Evolutionary conservation across 2,329 filamentous ascomycete genomes (phyloP), one percentile per base, ranked within the genome.

Genomic region (Diaporthe citriasiana): DNA sequence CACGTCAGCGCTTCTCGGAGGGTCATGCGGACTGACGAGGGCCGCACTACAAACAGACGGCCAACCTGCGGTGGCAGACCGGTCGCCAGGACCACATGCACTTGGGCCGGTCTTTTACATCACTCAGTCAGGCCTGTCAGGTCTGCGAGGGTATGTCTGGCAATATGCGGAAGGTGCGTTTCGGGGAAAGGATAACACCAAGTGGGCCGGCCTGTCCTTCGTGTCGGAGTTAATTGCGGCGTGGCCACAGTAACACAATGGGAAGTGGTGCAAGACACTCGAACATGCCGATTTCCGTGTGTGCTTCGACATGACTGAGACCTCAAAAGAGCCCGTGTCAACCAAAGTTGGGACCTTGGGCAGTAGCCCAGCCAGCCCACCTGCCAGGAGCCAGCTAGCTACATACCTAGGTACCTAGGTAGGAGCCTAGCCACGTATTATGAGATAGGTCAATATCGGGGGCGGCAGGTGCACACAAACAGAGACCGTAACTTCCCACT

Each of bases 301-400:
- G 60, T 50, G 19, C 12, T 50, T 65, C 60, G 33, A 51, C 22
- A 22, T 68, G 45, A 22, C 63, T 53, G 63, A 66, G 60, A 68
- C 63, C 63, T 17, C 8, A 63, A 45, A 45, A 45, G 25, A 19
- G 57, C 38, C 38, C 8, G 8, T 22, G n/a, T 30, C 15, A 25
- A n/a, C 56, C n/a, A 27, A 5, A 22, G 10, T 35, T 7, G 25
- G 51, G 7, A 15, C 19, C 30, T 38, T 38, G 55, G 10, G 55
- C n/a, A n/a, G n/a, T n/a, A n/a, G n/a, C n/a, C n/a, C n/a, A n/a
- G n/a, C n/a, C n/a, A n/a, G n/a, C n/a, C n/a, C n/a, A n/a, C n/a
- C n/a, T n/a, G n/a, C n/a, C n/a, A n/a, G n/a, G n/a, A n/a, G n/a
- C n/a, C n/a, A n/a, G n/a, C n/a, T n/a, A n/a, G n/a, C n/a, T n/a